Percentiles rank a stretch among this genome's conserved stretches.
Evolutionary conservation across 306 rosid species (phyloP).

Genomic region (Castanea crenata): DNA sequence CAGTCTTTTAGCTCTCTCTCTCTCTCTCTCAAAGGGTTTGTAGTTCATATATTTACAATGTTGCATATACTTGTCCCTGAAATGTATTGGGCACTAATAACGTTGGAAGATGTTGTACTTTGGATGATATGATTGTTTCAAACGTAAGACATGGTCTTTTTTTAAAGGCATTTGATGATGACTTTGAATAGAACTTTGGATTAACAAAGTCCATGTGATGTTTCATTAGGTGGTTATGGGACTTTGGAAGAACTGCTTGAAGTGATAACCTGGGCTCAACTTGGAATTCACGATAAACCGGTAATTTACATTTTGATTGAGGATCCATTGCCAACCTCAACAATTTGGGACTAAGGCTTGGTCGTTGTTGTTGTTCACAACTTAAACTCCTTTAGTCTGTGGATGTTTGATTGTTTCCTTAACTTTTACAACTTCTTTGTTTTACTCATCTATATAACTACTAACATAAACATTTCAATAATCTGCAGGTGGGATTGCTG

Average conservation of each 20-base stretch:
- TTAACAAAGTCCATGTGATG: conserved; percentile 12
- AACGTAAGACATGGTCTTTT: background rate
- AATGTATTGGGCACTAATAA: background rate
- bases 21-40: background rate
- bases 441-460: background rate
- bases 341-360: background rate
- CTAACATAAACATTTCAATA: background rate
- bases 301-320: conserved; percentile 31
- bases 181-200: background rate
- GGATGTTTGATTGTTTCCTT: background rate
- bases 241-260: conserved; percentile 97
- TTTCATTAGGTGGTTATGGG: conserved; percentile 89
- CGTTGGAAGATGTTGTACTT: background rate
- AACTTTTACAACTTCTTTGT: background rate
- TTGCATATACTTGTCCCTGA: background rate
- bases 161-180: background rate
- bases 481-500: conserved; percentile 80
- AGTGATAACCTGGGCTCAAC: conserved; percentile 99
- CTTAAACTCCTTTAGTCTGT: background rate
- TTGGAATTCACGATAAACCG: conserved; percentile 98
- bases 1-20: background rate
- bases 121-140: background rate
- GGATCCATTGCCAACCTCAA: no score
- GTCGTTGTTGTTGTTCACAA: background rate
- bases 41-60: background rate